These are phyloP conservation scores for Globisporangium ultimum DNA, from an alignment of 352 stramenopile species.

Conservation along the genomic window DNA sequence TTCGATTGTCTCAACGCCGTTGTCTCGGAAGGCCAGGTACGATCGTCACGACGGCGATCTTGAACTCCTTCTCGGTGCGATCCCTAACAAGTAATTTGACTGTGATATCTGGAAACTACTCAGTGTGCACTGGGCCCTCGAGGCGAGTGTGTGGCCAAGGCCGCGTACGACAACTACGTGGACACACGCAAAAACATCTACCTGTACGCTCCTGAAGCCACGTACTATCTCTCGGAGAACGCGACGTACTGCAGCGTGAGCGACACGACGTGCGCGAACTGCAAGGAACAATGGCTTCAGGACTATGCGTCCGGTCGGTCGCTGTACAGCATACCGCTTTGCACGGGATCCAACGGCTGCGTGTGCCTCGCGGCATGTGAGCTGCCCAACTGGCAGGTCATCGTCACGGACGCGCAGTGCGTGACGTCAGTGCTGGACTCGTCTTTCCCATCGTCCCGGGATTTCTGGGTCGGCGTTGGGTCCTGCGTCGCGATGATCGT, in stretches of 20 bases:
- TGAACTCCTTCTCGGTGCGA: slow-evolving; percentile 7
- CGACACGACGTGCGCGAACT: slow-evolving; percentile 9
- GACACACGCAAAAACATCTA: slow-evolving; percentile 3
- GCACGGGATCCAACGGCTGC: slow-evolving; percentile 11
- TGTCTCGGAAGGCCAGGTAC: slow-evolving; percentile 1
- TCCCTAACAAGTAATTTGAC: too few relatives aligned
- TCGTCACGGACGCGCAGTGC: not conserved
- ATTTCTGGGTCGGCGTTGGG: slow-evolving; percentile 5
- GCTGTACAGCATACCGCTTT: not conserved
- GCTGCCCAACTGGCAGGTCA: slow-evolving; percentile 8
- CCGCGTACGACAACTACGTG: slow-evolving; percentile 18
- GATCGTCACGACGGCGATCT: not conserved
- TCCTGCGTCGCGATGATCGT: slow-evolving; percentile 4
- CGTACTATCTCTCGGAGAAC: not conserved
- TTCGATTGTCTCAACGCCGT: slow-evolving; percentile 34
- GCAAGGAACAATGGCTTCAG: slow-evolving; percentile 2
- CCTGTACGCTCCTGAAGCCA: slow-evolving; percentile 2
- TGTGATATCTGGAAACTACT: too few relatives aligned
- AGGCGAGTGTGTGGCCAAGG: slow-evolving; percentile 36
- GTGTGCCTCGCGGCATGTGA: slow-evolving; percentile 15
- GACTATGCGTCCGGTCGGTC: not conserved
- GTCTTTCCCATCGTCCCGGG: not conserved
- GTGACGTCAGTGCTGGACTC: not conserved
- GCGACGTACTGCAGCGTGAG: slow-evolving; percentile 5
- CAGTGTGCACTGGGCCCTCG: slow-evolving; percentile 29